A percentile compares a stretch with the other conserved stretches of the same genome.
Conservation (phyloP, 2,329 filamentous ascomycete species). For the Cordyceps fumosorosea region DNA sequence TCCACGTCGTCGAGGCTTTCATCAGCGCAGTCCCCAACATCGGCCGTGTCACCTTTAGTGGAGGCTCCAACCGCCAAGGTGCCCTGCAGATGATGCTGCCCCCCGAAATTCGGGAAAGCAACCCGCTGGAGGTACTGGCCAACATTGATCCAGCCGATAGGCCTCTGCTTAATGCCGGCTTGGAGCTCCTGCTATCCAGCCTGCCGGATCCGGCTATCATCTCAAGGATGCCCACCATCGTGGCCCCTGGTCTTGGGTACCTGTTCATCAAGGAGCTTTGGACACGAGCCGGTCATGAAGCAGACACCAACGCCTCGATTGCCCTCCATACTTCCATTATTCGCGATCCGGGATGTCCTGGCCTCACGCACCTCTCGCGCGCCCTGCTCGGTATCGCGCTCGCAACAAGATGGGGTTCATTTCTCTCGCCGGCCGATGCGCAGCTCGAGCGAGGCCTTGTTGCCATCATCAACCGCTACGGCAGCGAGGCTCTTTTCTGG, state of each 20-base stretch:
- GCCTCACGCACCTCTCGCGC: slow-evolving; percentile 65
- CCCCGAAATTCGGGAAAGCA: slow-evolving; percentile 48
- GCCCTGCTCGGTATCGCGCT: slow-evolving; percentile 65
- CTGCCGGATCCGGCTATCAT: slow-evolving; percentile 34
- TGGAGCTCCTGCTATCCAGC: slow-evolving; percentile 33
- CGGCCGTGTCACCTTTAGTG: slow-evolving; percentile 72
- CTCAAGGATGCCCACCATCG: slow-evolving; percentile 32
- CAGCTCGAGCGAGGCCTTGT: slow-evolving; percentile 37
- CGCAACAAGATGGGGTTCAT: slow-evolving; percentile 67
- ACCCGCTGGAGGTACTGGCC: slow-evolving; percentile 50
- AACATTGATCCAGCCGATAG: slow-evolving; percentile 21
- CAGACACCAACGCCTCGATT: slow-evolving; percentile 53
- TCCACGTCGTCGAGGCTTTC: slow-evolving; percentile 71
- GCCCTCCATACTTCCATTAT: slow-evolving; percentile 68
- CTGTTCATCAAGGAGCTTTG: slow-evolving; percentile 47
- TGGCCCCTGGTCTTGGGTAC: slow-evolving; percentile 35
- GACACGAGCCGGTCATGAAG: slow-evolving; percentile 41
- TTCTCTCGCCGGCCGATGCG: slow-evolving; percentile 43
- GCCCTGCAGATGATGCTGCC: slow-evolving; percentile 68
- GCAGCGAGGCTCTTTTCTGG: slow-evolving; percentile 42
- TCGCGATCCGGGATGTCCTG: slow-evolving; percentile 62
- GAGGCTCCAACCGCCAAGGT: slow-evolving; percentile 82
- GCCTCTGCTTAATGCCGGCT: slow-evolving; percentile 29
- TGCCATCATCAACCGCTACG: slow-evolving; percentile 31
- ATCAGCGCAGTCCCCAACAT: slow-evolving; percentile 63